Percentiles rank a stretch among this genome's conserved stretches.
phyloP scores from a whole-genome alignment of 305 asterid species.

The Solanum hybrid region DNA sequence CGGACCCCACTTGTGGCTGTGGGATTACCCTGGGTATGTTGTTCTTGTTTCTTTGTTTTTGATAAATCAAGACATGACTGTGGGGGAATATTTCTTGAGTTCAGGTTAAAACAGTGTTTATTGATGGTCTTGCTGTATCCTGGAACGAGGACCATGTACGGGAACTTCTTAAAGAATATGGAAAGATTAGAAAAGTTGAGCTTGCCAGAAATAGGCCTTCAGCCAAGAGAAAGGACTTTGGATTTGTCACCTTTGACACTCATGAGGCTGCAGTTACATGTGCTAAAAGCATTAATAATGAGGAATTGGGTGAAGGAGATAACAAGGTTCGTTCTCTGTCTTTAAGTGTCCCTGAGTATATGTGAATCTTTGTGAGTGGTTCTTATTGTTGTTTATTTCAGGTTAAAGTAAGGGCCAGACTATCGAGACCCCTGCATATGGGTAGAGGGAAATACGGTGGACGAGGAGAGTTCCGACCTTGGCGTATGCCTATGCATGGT shows the following conservation, averaged over 20 bases:
- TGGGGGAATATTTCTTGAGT: not conserved
- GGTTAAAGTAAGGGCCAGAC: conserved; percentile 96
- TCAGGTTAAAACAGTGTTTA: conserved; percentile 96
- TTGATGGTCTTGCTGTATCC: conserved; percentile 88
- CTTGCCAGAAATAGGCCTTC: conserved; percentile 94
- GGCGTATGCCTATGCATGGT: conserved; percentile 46
- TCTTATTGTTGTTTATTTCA: conserved; percentile 23
- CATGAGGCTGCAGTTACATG: conserved; percentile 95
- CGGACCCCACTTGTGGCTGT: not conserved
- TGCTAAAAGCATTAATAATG: conserved; percentile 88
- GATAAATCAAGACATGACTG: not conserved
- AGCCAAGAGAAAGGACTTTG: conserved; percentile 95
- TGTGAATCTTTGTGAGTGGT: not conserved
- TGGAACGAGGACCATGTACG: conserved; percentile 84
- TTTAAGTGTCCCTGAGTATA: not conserved
- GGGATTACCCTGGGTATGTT: not conserved
- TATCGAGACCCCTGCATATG: conserved; percentile 95
- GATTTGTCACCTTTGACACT: conserved; percentile 76
- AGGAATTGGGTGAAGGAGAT: conserved; percentile 85
- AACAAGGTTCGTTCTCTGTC: conserved; percentile 44
- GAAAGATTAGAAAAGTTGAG: conserved; percentile 45
- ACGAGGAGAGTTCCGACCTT: conserved; percentile 61
- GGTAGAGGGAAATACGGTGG: conserved; percentile 77
- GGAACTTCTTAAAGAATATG: conserved; percentile 63
- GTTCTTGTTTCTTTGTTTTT: not conserved